phyloP scores from a whole-genome alignment of 2,329 filamentous ascomycete genomes.

The Sporothrix sp. region DNA sequence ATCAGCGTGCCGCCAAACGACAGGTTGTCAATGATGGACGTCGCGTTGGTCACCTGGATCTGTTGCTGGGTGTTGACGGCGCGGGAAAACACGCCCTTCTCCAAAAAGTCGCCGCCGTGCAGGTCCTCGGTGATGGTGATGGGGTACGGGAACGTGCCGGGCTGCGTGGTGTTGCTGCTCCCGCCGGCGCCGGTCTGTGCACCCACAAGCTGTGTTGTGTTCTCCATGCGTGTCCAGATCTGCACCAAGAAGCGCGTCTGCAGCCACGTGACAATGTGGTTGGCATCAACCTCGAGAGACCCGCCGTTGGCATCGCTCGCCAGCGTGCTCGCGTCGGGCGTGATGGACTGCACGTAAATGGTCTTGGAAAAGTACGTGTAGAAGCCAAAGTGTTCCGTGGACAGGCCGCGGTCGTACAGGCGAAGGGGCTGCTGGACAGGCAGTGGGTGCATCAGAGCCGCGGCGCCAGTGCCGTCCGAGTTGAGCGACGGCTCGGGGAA shows the following conservation, averaged over 20 bases:
- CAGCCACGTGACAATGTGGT: constrained; percentile 47
- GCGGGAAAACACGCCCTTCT: constrained; percentile 47
- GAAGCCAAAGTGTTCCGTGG: constrained; percentile 85
- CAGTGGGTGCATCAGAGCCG: constrained; percentile 62
- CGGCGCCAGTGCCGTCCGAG: constrained; percentile 60
- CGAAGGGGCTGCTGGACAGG: constrained; percentile 68
- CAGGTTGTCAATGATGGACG: constrained; percentile 40
- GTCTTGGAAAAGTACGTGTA: constrained; percentile 86
- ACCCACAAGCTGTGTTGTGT: constrained; percentile 33
- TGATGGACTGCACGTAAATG: constrained; percentile 63
- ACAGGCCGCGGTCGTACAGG: constrained; percentile 71
- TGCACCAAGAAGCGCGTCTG: constrained; percentile 54
- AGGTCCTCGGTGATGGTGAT: constrained; percentile 52
- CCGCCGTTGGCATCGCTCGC: constrained; percentile 47
- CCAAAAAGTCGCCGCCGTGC: constrained; percentile 45
- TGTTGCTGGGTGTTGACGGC: constrained; percentile 33
- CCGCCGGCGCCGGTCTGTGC: constrained; percentile 10
- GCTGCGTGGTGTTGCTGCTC: constrained; percentile 29
- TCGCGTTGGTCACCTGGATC: constrained; percentile 34
- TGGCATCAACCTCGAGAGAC: constrained; percentile 41
- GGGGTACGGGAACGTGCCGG: constrained; percentile 55
- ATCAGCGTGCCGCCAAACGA: constrained; percentile 41
- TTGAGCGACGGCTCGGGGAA: constrained; percentile 56
- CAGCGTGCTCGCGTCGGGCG: constrained; percentile 24
- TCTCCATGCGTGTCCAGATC: constrained; percentile 50